Conservation (phyloP, 805 yeast species). For the Priceomyces castillae region DNA sequence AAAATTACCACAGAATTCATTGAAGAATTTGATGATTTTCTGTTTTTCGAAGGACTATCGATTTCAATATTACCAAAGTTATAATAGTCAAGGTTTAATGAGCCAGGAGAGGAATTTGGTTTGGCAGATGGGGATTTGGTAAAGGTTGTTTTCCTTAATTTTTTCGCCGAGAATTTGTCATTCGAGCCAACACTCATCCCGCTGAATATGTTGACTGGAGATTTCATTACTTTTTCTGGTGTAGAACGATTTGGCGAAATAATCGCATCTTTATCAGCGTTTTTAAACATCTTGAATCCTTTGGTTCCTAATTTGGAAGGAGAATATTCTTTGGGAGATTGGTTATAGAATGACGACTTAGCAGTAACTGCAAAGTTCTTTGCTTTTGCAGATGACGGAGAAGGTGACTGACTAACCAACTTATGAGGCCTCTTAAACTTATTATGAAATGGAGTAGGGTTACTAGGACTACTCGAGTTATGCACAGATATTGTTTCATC, state of each 20-base stretch:
- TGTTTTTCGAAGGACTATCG: constrained; percentile 30
- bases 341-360: constrained; percentile 4
- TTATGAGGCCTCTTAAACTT: constrained; percentile 45
- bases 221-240: constrained; percentile 10
- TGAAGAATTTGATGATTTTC: constrained; percentile 19
- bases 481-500: constrained; percentile 8
- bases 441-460: constrained; percentile 17
- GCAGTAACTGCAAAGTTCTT: constrained; percentile 1
- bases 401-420: constrained; percentile 43
- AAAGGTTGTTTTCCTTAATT: constrained; percentile 13
- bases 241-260: constrained; percentile 28
- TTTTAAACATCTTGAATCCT: constrained; percentile 35
- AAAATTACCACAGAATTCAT: constrained; percentile 20
- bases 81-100: constrained; percentile 20
- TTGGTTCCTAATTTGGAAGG: constrained; percentile 29
- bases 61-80: constrained; percentile 24
- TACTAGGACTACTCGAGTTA: constrained; percentile 11
- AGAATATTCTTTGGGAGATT: constrained; percentile 15
- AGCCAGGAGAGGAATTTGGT: constrained; percentile 9
- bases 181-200: background rate
- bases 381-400: constrained; percentile 28
- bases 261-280: constrained; percentile 31
- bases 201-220: constrained; percentile 9
- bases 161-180: constrained; percentile 9
- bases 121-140: constrained; percentile 9